Base-by-base conservation (phyloP, 441 rosid genomes). In the Adansonia rubrostipa region DNA sequence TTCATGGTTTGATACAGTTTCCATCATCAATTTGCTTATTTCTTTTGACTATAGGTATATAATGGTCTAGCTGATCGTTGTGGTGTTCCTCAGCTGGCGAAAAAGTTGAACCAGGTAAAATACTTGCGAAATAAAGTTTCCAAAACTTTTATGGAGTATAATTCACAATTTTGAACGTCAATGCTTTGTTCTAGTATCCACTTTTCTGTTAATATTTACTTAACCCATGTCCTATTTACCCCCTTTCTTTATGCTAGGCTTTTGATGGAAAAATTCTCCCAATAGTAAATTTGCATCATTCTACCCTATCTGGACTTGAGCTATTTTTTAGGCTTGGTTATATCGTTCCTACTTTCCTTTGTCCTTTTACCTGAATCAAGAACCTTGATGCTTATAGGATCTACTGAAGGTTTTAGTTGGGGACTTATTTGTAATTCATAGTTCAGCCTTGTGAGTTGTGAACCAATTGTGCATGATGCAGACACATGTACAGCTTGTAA, bases 31-130 rank as follows among this genome's bases (percentile, higher is more conserved):
- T 61, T 75, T 48, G 28, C 40, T 56, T 14, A 51, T 51, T 20
- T 28, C 71, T 57, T 60, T 13, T 77, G 42, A 47, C 60, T 70
- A 67, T 73, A 95, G 99, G 93, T 86, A 68, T 95, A 95, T 88
- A 92, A 83, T 79, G 90, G 90, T 84, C 86, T 95, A 14, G 87
- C 89, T 20, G 99, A 93, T 86, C 93, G 95, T 14, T 91, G 97
- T 87, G 98, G 99, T 47, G 86, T 93, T 80, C 94, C 98, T 78
- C 98, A 95, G 80, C 54, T 93, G 85, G 99, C 97, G 33, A 95
- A 91, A 85, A 95, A 91, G 83, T 83, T 95, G 88, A 95, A 95
- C 80, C 96, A 92, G 96, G 99, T 93, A 36, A 54, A 48, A 54
- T n/a, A 6, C 58, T 47, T 74, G 60, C 33, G 51, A 53, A 40